Conservation (phyloP, 352 stramenopile species). For the Globisporangium iwayamae region DNA sequence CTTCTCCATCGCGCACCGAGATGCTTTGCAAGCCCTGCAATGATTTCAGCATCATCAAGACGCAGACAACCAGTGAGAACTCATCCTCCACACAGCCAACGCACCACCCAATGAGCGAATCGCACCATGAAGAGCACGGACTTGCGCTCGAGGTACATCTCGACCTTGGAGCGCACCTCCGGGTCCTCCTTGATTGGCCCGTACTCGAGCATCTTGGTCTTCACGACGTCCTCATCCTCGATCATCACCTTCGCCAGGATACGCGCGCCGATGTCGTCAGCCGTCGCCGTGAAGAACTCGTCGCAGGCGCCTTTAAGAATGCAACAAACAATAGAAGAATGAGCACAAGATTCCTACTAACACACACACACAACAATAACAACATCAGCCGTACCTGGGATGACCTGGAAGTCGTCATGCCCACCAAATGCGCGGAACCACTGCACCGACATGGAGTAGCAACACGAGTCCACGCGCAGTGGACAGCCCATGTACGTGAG, state of each 20-base stretch:
- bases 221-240: constrained; percentile 60
- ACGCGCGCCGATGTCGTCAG: constrained; percentile 73
- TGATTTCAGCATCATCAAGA: background rate
- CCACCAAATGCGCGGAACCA: constrained; percentile 73
- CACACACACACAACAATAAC: background rate
- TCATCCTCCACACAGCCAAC: background rate
- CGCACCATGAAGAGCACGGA: constrained; percentile 80
- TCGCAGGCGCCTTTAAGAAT: constrained; percentile 31
- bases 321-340: background rate
- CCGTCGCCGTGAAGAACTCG: constrained; percentile 78
- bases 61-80: background rate
- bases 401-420: constrained; percentile 68
- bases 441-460: constrained; percentile 63
- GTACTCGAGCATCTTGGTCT: constrained; percentile 82
- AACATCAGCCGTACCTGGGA: constrained; percentile 29
- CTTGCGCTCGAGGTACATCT: constrained; percentile 77
- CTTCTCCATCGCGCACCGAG: constrained; percentile 52
- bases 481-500: constrained; percentile 69
- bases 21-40: constrained; percentile 40
- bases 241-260: constrained; percentile 78
- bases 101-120: background rate
- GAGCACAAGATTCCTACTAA: background rate
- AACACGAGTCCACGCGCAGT: constrained; percentile 56
- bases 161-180: constrained; percentile 81
- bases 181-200: constrained; percentile 81